Base-by-base conservation (phyloP, 2,329 filamentous ascomycete species). In the Cercospora sp. region DNA sequence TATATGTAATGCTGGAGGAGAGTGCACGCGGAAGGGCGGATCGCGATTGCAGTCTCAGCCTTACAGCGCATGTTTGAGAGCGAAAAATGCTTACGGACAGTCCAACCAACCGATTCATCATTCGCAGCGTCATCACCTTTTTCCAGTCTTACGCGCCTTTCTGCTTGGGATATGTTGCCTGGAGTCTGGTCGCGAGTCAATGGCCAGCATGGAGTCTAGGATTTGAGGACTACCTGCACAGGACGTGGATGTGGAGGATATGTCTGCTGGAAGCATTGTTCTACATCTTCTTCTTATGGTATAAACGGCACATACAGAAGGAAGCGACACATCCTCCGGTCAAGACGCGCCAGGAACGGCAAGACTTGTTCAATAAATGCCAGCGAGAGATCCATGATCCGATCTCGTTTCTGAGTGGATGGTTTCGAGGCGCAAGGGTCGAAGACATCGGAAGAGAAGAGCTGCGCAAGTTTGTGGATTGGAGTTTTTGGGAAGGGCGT, bases 371-470 rank as follows among this genome's bases (percentile, higher is more conserved):
- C 74, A 78, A 83, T 61, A 83, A 83, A 45, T 88, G 87, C 77
- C 80, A 85, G 68, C 80, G 79, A 33, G 87, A 85, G 71, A 82
- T 90, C 3, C 80, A 85, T 0, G 84, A 88, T 69, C 80, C 82
- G 0, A 84, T 87, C 64, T 77, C 78, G 23, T 92, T 90, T 73
- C 71, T 92, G 51, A 82, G 80, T 60, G 82, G 83, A 68, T 92
- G 90, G 90, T 91, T 91, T 71, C 81, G 88, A n/a, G 87, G 86
- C 33, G 87, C 89, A 1, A 80, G 84, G 9, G 66, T 81, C 1
- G 76, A 81, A 18, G 87, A 89, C 36, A 87, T 92, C 64, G 82
- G 84, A 55, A 81, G 85, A n/a, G 88, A 91, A n/a, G 91, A 92
- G 73, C 78, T 91, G 63, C 84, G 83, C 71, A 87, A 90, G 69